These are phyloP conservation scores for Pharnaceum exiguum DNA, from an alignment of 148 eudicot species.

Conservation along the genomic window DNA sequence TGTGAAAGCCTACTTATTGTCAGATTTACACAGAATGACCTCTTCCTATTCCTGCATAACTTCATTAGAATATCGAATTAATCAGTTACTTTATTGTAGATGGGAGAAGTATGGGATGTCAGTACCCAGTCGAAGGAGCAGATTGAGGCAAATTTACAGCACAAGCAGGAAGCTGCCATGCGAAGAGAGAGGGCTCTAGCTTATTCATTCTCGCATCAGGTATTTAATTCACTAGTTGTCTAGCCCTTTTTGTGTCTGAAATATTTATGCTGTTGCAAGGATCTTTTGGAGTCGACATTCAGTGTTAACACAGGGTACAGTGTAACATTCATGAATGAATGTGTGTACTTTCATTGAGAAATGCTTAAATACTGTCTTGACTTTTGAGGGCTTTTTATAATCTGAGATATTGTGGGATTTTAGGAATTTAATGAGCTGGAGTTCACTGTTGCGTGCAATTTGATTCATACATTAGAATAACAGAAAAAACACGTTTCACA, in stretches of 20 bases:
- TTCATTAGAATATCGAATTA: neutral
- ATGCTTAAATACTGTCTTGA: neutral
- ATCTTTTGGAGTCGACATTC: no score
- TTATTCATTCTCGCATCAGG: constrained; percentile 84
- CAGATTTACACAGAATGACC: no score
- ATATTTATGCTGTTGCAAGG: no score
- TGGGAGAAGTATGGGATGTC: constrained; percentile 72
- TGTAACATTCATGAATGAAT: neutral
- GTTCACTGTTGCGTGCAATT: no score
- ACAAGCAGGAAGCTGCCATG: constrained; percentile 70
- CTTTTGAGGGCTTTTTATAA: neutral
- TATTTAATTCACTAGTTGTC: constrained; percentile 16
- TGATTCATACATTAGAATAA: no score
- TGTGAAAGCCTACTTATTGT: no score
- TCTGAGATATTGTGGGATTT: no score
- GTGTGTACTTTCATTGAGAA: neutral
- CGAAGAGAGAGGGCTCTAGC: constrained; percentile 92
- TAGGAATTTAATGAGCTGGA: no score
- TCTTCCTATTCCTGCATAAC: neutral
- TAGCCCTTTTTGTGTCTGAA: no score
- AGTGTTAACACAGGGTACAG: neutral
- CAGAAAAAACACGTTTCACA: no score
- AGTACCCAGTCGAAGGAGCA: constrained; percentile 70
- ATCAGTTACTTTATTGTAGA: constrained; percentile 24
- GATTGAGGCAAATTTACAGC: constrained; percentile 58